These are phyloP conservation scores for Miamiensis avidus DNA, from an alignment of 169 alveolate genomes.

Conservation along the genomic window DNA sequence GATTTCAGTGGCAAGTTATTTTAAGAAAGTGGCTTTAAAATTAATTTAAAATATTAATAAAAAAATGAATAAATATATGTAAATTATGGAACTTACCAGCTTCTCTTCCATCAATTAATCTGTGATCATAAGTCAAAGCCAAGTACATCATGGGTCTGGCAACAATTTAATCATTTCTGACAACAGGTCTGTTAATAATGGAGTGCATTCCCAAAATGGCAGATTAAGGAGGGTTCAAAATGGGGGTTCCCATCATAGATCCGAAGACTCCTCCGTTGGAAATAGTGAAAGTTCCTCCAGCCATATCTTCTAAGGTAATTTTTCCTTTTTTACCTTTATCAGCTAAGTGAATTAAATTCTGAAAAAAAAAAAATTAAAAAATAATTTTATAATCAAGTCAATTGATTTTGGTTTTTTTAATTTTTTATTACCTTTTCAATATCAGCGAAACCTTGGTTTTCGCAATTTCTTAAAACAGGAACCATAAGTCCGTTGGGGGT, in stretches of 20 bases:
- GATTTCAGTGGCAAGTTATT: slow-evolving; percentile 88
- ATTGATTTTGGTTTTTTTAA: background rate
- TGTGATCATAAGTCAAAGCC: slow-evolving; percentile 97
- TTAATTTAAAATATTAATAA: no score
- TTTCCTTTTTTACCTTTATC: slow-evolving; percentile 90
- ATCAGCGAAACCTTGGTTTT: slow-evolving; percentile 85
- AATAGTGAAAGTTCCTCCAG: slow-evolving; percentile 96
- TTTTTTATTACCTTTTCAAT: slow-evolving; percentile 77
- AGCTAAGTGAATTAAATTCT: slow-evolving; percentile 85
- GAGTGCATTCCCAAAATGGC: slow-evolving; percentile 97
- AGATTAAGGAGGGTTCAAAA: slow-evolving; percentile 94
- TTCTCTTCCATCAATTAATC: slow-evolving; percentile 97
- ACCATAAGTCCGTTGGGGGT: slow-evolving; percentile 96
- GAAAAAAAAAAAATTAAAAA: background rate
- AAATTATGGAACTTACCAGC: slow-evolving; percentile 70
- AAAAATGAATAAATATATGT: background rate
- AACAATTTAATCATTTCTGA: slow-evolving; percentile 89
- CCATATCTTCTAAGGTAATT: slow-evolving; percentile 92
- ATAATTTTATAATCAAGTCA: background rate
- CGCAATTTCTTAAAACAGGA: slow-evolving; percentile 94
- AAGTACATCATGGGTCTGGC: slow-evolving; percentile 95
- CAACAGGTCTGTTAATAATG: slow-evolving; percentile 92
- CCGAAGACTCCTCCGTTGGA: slow-evolving; percentile 98
- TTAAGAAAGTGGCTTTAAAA: slow-evolving; percentile 82
- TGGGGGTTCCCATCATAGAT: slow-evolving; percentile 95